These are phyloP conservation scores for Metarhizium anisopliae DNA, from an alignment of 2,329 filamentous ascomycete species.

Conservation along the genomic window DNA sequence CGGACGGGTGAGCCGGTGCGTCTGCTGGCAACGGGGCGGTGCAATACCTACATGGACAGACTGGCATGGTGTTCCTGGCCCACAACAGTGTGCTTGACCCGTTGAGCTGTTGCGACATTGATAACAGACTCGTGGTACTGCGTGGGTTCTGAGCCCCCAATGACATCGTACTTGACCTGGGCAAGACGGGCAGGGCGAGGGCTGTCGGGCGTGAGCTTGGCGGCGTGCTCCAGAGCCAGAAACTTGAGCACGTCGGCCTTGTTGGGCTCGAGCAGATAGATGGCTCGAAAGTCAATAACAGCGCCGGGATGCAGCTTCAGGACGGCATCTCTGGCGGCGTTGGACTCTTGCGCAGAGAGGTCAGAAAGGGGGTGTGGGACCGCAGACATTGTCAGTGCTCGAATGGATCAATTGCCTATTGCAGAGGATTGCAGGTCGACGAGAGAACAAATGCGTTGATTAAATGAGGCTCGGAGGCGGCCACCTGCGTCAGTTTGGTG, in stretches of 20 bases:
- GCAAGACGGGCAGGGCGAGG: conserved; percentile 28
- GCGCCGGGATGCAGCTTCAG: conserved; percentile 18
- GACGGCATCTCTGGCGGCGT: conserved; percentile 25
- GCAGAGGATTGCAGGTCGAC: neutral
- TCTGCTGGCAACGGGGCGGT: neutral
- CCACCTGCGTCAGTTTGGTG: too few species aligned
- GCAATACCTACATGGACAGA: conserved; percentile 18
- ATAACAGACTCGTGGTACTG: conserved; percentile 27
- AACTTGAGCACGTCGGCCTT: conserved; percentile 38
- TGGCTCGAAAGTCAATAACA: conserved; percentile 36
- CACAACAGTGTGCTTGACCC: conserved; percentile 18
- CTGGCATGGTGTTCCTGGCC: conserved; percentile 20
- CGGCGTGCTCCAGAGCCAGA: conserved; percentile 33
- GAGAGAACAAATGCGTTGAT: neutral
- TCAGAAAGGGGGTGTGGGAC: conserved; percentile 23
- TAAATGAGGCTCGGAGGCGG: too few species aligned
- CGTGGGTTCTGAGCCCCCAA: conserved; percentile 14
- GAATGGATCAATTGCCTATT: neutral
- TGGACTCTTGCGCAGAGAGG: conserved; percentile 19
- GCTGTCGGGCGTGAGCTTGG: conserved; percentile 16
- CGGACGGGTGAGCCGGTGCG: neutral
- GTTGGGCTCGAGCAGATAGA: conserved; percentile 40
- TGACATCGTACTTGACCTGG: conserved; percentile 30
- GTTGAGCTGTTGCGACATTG: conserved; percentile 17
- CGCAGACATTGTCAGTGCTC: neutral